phyloP scores from a whole-genome alignment of 2,329 filamentous ascomycete genomes.

The Ramularia endophylla region DNA sequence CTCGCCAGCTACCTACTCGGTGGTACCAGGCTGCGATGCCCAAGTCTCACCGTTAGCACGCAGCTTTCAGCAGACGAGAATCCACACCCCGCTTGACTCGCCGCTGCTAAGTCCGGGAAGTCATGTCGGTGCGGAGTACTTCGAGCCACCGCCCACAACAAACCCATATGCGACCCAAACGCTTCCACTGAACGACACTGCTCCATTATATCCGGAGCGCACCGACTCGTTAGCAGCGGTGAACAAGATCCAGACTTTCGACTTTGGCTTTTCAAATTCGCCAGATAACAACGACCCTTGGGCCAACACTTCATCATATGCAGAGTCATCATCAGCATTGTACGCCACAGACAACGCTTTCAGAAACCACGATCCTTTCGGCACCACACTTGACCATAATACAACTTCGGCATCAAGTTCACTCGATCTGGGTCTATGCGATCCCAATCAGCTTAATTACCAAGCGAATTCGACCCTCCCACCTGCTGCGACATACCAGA shows the following conservation, averaged over 20 bases:
- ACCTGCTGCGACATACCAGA: conserved; percentile 10
- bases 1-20: conserved; percentile 16
- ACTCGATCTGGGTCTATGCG: conserved; percentile 25
- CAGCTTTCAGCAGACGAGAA: conserved; percentile 26
- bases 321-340: conserved; percentile 9
- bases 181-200: conserved; percentile 26
- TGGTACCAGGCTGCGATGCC: conserved; percentile 21
- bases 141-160: conserved; percentile 16
- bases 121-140: conserved; percentile 18
- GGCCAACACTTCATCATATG: conserved; percentile 14
- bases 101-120: conserved; percentile 21
- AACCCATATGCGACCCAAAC: conserved; percentile 20
- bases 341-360: conserved; percentile 18
- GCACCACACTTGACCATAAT: conserved; percentile 9
- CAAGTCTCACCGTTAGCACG: conserved; percentile 27
- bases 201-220: conserved; percentile 24
- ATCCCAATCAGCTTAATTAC: conserved; percentile 24
- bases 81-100: conserved; percentile 27
- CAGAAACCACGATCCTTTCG: conserved; percentile 18
- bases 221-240: conserved; percentile 17
- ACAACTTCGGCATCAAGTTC: conserved; percentile 1
- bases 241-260: conserved; percentile 26
- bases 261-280: conserved; percentile 28
- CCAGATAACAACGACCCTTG: conserved; percentile 15
- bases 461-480: conserved; percentile 12